phyloP scores from a whole-genome alignment of 176 grass and related monocot genomes.

The Eragrostis nindensis region DNA sequence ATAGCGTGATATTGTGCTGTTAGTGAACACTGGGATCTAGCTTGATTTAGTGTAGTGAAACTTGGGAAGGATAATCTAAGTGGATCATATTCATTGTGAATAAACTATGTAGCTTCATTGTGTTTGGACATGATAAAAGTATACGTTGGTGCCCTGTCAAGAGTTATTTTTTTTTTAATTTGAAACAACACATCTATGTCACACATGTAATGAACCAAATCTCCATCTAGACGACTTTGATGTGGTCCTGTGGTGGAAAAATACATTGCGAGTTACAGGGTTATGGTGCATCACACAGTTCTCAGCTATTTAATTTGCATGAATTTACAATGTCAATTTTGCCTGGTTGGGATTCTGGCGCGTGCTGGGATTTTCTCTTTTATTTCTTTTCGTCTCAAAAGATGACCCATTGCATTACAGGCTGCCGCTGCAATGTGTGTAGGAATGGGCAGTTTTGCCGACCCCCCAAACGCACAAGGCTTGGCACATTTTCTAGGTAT shows the following conservation, averaged over 20 bases:
- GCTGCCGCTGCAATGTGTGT: conserved; percentile 95
- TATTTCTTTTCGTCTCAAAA: conserved; percentile 19
- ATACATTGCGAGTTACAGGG: not conserved
- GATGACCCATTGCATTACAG: conserved; percentile 43
- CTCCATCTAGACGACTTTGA: not conserved
- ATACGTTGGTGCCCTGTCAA: not conserved
- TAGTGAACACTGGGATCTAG: conserved; percentile 7
- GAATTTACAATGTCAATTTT: not conserved
- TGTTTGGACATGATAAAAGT: not conserved
- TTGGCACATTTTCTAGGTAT: conserved; percentile 96
- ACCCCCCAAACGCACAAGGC: conserved; percentile 80
- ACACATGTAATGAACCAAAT: conserved; percentile 9
- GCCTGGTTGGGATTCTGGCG: not conserved
- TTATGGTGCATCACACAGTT: conserved; percentile 1
- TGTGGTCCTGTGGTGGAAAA: not conserved
- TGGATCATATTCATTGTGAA: conserved; percentile 18
- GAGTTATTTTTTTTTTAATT: conserved; percentile 4
- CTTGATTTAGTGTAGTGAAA: conserved; percentile 2
- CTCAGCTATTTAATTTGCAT: conserved; percentile 2
- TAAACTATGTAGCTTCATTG: not conserved
- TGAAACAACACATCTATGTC: not conserved
- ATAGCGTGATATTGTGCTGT: not conserved
- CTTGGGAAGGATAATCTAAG: not conserved
- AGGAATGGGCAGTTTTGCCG: conserved; percentile 87
- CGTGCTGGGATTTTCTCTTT: conserved; percentile 20